Percentiles rank a stretch among this genome's conserved stretches.
Evolutionary conservation across 495 filamentous ascomycete species (phyloP).

Genomic region (Aspergillus hancockii): DNA sequence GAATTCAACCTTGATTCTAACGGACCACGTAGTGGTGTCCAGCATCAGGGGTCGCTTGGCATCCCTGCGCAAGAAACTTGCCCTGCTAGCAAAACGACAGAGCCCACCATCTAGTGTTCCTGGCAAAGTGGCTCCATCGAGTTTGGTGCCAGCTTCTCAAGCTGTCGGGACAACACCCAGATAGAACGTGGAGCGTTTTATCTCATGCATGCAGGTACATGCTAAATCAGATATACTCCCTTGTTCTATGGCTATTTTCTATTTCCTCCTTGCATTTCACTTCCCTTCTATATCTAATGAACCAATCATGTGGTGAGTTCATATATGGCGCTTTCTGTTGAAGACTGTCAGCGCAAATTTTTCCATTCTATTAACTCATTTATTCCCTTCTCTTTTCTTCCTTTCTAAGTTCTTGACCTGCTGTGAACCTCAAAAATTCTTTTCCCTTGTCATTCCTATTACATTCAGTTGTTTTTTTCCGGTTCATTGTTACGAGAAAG

Average conservation of each 20-base stretch:
- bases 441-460: slow-evolving; percentile 8
- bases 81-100: slow-evolving; percentile 53
- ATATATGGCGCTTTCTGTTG: slow-evolving; percentile 23
- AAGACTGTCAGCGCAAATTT: slow-evolving; percentile 1
- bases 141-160: slow-evolving; percentile 29
- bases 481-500: not conserved
- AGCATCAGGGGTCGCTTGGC: slow-evolving; percentile 59
- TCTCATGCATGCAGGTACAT: slow-evolving; percentile 21
- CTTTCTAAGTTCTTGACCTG: no score
- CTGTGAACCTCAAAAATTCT: no score
- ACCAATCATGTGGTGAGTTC: slow-evolving; percentile 4
- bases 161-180: slow-evolving; percentile 34
- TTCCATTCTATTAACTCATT: slow-evolving; percentile 9
- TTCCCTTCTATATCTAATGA: slow-evolving; percentile 12
- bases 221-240: slow-evolving; percentile 7
- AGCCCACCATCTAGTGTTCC: slow-evolving; percentile 37
- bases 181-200: slow-evolving; percentile 18
- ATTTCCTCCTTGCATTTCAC: slow-evolving; percentile 10
- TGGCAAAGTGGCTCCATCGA: slow-evolving; percentile 35
- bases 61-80: slow-evolving; percentile 58
- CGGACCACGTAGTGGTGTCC: slow-evolving; percentile 49
- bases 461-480: slow-evolving; percentile 3
- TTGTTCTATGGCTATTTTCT: slow-evolving; percentile 6
- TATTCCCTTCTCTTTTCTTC: slow-evolving; percentile 16
- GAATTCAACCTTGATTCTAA: slow-evolving; percentile 26